Percentiles rank a stretch among this genome's conserved stretches.
Evolutionary conservation across 2,329 filamentous ascomycete species (phyloP).

Genomic region (Aspergillus sp.): DNA sequence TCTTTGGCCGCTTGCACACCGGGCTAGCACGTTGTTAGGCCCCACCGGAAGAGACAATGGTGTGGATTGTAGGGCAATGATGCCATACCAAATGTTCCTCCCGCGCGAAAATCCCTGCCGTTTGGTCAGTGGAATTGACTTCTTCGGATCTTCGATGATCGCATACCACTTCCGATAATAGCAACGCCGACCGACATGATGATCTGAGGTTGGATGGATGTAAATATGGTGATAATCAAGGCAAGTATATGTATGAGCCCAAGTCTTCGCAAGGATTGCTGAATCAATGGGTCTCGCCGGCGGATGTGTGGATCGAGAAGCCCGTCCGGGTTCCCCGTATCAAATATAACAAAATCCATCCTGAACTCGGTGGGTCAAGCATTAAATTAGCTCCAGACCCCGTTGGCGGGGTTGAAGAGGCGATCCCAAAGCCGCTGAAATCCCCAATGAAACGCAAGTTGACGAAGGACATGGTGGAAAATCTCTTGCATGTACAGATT

Average conservation of each 20-base stretch:
- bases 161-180: slow-evolving; percentile 52
- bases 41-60: not conserved
- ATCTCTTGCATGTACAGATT: not conserved
- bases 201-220: not conserved
- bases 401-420: slow-evolving; percentile 4
- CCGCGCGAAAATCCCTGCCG: slow-evolving; percentile 55
- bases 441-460: not conserved
- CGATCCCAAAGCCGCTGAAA: not conserved
- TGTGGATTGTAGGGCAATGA: not conserved
- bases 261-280: not conserved
- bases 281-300: not conserved
- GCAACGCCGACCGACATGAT: slow-evolving; percentile 49
- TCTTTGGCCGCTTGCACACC: slow-evolving; percentile 48
- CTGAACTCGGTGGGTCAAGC: not conserved
- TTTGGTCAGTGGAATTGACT: slow-evolving; percentile 3
- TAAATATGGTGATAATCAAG: not conserved
- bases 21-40: slow-evolving; percentile 38
- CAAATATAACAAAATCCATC: not conserved
- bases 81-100: slow-evolving; percentile 53
- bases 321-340: not conserved
- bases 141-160: not conserved
- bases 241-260: not conserved
- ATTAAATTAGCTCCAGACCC: slow-evolving; percentile 11
- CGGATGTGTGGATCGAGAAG: not conserved
- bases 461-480: not conserved